phyloP scores from a whole-genome alignment of 2,329 filamentous ascomycete genomes.

The Plectosphaerella plurivora region DNA sequence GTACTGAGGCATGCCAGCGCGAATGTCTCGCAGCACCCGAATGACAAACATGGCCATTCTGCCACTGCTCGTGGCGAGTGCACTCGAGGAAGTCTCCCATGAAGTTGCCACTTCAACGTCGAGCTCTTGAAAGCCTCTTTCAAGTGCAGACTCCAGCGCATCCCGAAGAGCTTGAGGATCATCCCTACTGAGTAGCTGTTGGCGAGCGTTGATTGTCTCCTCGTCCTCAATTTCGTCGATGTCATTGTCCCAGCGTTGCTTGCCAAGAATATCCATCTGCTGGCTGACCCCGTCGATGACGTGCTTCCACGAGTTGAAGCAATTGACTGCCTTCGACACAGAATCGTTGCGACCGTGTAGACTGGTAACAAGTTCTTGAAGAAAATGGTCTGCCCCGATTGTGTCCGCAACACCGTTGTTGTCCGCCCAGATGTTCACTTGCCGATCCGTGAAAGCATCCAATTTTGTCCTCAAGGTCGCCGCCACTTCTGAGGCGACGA shows the following conservation, averaged over 20 bases:
- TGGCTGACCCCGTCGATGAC: constrained; percentile 63
- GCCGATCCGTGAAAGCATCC: constrained; percentile 42
- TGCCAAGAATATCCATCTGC: constrained; percentile 60
- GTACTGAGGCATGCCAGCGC: constrained; percentile 57
- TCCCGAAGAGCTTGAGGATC: constrained; percentile 63
- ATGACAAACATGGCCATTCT: constrained; percentile 62
- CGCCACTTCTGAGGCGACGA: constrained; percentile 61
- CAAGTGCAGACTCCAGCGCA: constrained; percentile 51
- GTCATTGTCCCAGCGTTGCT: constrained; percentile 72
- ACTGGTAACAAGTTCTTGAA: constrained; percentile 62
- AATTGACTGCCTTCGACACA: constrained; percentile 55
- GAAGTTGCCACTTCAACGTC: constrained; percentile 48
- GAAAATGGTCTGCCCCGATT: constrained; percentile 63
- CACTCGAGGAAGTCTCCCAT: constrained; percentile 40
- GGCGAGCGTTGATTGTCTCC: constrained; percentile 60
- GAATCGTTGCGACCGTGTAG: constrained; percentile 68
- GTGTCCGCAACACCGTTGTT: constrained; percentile 62
- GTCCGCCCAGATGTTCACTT: constrained; percentile 62
- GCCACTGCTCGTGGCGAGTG: constrained; percentile 38
- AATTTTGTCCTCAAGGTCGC: constrained; percentile 59
- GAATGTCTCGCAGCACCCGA: constrained; percentile 70
- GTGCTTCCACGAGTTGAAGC: constrained; percentile 70
- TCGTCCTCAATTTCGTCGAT: constrained; percentile 72
- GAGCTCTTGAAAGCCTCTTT: constrained; percentile 53
- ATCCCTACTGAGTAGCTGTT: constrained; percentile 65